Conservation (phyloP, 2,329 filamentous ascomycete genomes). For the Orbilia javanica region DNA sequence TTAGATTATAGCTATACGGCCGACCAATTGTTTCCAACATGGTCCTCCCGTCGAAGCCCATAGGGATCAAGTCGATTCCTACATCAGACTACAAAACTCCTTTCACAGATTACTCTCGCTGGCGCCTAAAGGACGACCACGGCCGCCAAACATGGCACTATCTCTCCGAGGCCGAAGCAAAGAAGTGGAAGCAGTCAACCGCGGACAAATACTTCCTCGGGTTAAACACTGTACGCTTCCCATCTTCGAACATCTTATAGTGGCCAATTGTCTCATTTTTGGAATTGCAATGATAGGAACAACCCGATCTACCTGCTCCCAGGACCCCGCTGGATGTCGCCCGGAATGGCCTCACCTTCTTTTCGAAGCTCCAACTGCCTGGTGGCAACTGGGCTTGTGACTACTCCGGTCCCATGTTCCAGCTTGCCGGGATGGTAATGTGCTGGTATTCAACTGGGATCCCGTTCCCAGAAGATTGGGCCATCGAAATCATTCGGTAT, state of each 20-base stretch:
- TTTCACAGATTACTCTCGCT: constrained; percentile 80
- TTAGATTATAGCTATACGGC: background rate
- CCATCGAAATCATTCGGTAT: constrained; percentile 92
- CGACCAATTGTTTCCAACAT: constrained; percentile 13
- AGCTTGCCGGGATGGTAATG: constrained; percentile 86
- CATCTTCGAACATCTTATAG: background rate
- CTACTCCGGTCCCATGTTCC: constrained; percentile 97
- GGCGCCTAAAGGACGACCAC: constrained; percentile 84
- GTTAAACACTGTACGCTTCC: constrained; percentile 76
- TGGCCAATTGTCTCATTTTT: background rate
- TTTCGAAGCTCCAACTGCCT: constrained; percentile 86
- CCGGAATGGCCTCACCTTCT: constrained; percentile 86
- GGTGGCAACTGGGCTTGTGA: constrained; percentile 97
- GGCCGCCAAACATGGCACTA: constrained; percentile 97
- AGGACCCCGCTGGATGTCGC: constrained; percentile 81
- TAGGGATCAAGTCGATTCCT: constrained; percentile 7
- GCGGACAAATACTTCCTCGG: constrained; percentile 93
- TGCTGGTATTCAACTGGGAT: constrained; percentile 91
- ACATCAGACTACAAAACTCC: constrained; percentile 47
- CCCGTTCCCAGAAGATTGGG: constrained; percentile 81
- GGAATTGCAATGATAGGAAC: constrained; percentile 70
- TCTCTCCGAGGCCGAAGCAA: constrained; percentile 77
- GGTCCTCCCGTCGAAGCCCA: constrained; percentile 43
- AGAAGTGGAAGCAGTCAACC: constrained; percentile 84
- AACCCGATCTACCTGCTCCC: constrained; percentile 78